Conservation (phyloP, 140 eudicot genomes). For the Bidens hawaiensis region DNA sequence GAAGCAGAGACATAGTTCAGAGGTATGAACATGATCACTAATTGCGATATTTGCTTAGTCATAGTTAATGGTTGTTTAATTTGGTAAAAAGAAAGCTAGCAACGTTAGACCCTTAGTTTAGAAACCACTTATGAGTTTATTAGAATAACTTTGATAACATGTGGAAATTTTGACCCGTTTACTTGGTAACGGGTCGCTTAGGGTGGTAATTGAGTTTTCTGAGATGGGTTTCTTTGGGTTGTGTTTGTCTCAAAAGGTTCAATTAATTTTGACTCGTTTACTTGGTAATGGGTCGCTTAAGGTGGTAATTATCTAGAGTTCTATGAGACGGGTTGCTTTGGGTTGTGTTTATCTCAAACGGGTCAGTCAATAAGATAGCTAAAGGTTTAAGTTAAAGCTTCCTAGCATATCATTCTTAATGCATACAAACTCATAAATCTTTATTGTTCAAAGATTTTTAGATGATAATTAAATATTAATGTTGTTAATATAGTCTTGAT, state of each 20-base stretch:
- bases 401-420: not conserved
- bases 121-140: constrained; percentile 2
- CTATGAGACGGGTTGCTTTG: not conserved
- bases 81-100: not conserved
- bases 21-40: constrained; percentile 52
- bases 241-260: not conserved
- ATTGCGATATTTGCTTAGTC: not conserved
- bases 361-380: not conserved
- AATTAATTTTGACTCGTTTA: no score
- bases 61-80: constrained; percentile 9
- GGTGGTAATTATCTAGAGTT: no score
- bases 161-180: not conserved
- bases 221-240: not conserved
- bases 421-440: not conserved
- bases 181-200: not conserved
- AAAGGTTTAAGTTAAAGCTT: not conserved
- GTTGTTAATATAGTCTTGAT: not conserved
- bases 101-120: not conserved
- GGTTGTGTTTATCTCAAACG: constrained; percentile 1
- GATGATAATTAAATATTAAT: not conserved
- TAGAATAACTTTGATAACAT: not conserved
- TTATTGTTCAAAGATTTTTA: not conserved
- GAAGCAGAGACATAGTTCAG: constrained; percentile 76
- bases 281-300: no score
- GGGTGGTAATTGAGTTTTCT: not conserved